Evolutionary conservation across 768 basidiomycete genomes (phyloP).

Genomic region (Naganishia onofrii): DNA sequence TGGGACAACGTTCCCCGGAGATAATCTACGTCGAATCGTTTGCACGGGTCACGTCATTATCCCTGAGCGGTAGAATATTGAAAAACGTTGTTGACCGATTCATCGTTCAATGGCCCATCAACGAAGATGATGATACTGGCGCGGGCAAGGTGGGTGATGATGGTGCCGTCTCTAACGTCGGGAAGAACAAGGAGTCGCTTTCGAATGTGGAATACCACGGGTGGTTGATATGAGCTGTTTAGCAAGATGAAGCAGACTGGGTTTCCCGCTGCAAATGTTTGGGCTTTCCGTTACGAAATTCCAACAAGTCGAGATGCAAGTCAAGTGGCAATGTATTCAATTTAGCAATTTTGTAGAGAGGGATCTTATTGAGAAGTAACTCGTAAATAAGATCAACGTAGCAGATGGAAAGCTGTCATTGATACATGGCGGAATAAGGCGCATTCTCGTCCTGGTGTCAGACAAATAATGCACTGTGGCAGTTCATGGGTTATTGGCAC

Average conservation of each 20-base stretch:
- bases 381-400: not conserved
- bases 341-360: not conserved
- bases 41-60: conserved; percentile 76
- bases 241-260: no score
- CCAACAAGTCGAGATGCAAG: not conserved
- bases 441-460: no score
- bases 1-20: conserved; percentile 68
- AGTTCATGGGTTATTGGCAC: no score
- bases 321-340: not conserved
- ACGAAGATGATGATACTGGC: not conserved
- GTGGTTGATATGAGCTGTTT: conserved; percentile 25
- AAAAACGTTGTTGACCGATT: conserved; percentile 84
- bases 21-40: conserved; percentile 91
- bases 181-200: not conserved
- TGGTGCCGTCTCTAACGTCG: not conserved
- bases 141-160: not conserved
- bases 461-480: no score
- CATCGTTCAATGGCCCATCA: conserved; percentile 75
- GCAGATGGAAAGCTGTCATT: no score
- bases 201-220: conserved; percentile 15
- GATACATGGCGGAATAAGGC: no score
- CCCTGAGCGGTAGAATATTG: conserved; percentile 78
- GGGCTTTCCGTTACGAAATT: not conserved
- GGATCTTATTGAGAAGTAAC: not conserved
- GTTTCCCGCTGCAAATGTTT: not conserved